A percentile compares a stretch with the other conserved stretches of the same genome.
These are phyloP conservation scores for Stemphylium vesicarium DNA, from an alignment of 2,329 filamentous ascomycete species.

Conservation along the genomic window DNA sequence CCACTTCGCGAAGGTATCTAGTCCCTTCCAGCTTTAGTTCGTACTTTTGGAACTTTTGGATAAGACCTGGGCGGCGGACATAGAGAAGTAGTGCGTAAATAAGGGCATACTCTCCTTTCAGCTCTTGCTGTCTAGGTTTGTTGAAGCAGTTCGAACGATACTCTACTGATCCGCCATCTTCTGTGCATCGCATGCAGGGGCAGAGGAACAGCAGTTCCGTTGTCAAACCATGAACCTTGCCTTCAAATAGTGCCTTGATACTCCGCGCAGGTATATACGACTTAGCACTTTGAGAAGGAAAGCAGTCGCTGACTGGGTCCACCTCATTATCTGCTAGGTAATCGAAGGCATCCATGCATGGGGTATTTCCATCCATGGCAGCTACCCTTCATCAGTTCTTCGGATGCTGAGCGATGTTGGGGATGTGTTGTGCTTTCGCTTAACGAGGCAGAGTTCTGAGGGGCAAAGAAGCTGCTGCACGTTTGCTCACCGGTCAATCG, in stretches of 20 bases:
- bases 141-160: conserved; percentile 11
- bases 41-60: conserved; percentile 12
- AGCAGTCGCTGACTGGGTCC: conserved; percentile 8
- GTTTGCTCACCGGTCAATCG: conserved; percentile 3
- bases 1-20: conserved; percentile 2
- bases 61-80: conserved; percentile 14
- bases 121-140: conserved; percentile 11
- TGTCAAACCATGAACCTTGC: conserved; percentile 9
- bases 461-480: background rate
- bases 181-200: conserved; percentile 6
- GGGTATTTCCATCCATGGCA: background rate
- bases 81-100: conserved; percentile 19
- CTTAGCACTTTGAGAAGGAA: conserved; percentile 8
- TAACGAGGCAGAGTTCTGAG: background rate
- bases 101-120: conserved; percentile 13
- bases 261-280: conserved; percentile 14
- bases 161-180: conserved; percentile 12
- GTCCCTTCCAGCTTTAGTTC: conserved; percentile 16
- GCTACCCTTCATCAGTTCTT: background rate
- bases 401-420: background rate
- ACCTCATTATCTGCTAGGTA: conserved; percentile 8
- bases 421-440: background rate
- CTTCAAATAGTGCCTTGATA: conserved; percentile 11
- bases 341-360: conserved; percentile 4
- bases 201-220: conserved; percentile 14